These are phyloP conservation scores for Alternaria infectoria DNA, from an alignment of 2,329 filamentous ascomycete species.

Conservation along the genomic window DNA sequence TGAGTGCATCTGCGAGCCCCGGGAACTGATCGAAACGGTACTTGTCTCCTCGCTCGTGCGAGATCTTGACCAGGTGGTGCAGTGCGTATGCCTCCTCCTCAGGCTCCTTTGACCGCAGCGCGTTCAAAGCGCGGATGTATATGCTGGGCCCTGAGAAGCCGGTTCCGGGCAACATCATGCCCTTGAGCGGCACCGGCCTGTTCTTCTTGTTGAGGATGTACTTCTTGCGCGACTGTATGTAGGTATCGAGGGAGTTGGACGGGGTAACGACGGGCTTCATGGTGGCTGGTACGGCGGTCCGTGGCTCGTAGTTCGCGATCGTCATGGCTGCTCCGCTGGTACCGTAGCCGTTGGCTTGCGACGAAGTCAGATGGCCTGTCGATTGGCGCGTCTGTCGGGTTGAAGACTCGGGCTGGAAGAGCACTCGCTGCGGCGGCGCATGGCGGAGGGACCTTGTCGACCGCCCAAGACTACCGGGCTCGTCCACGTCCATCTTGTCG, in stretches of 20 bases:
- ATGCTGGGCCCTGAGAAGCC: slow-evolving; percentile 84
- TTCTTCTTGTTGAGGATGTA: slow-evolving; percentile 55
- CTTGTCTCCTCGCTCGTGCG: slow-evolving; percentile 91
- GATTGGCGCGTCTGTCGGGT: slow-evolving; percentile 68
- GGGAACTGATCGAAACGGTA: slow-evolving; percentile 94
- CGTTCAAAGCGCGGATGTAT: slow-evolving; percentile 85
- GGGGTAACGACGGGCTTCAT: slow-evolving; percentile 78
- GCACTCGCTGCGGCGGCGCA: slow-evolving; percentile 81
- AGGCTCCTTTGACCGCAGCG: slow-evolving; percentile 78
- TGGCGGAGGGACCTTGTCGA: slow-evolving; percentile 66
- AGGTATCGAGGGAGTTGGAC: slow-evolving; percentile 73
- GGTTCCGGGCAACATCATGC: slow-evolving; percentile 67
- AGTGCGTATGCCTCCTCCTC: slow-evolving; percentile 91
- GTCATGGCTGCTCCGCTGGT: slow-evolving; percentile 58
- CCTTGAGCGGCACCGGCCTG: slow-evolving; percentile 47
- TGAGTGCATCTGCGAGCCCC: slow-evolving; percentile 83
- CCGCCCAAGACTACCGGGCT: slow-evolving; percentile 53
- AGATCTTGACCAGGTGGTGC: slow-evolving; percentile 94
- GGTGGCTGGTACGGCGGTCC: slow-evolving; percentile 66
- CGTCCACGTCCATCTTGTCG: slow-evolving; percentile 58
- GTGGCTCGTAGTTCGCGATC: slow-evolving; percentile 73
- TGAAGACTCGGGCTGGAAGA: slow-evolving; percentile 82
- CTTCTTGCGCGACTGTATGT: slow-evolving; percentile 64
- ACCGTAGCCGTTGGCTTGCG: slow-evolving; percentile 51
- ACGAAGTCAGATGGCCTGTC: slow-evolving; percentile 48